These are phyloP conservation scores for Penicillium corylophilum DNA, from an alignment of 2,329 filamentous ascomycete genomes.

Conservation along the genomic window DNA sequence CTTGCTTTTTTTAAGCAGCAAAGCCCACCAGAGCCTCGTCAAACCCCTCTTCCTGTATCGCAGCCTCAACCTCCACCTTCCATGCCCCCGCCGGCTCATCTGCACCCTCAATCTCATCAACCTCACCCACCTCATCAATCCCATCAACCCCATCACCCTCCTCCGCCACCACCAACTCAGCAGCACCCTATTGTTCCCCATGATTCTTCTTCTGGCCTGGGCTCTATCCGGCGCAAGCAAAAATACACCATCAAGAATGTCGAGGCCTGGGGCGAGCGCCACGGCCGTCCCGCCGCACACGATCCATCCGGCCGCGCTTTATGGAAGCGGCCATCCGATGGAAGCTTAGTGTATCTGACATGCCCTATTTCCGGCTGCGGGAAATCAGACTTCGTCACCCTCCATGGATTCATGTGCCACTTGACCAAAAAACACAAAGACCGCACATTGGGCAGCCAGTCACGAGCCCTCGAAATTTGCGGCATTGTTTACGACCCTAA, in stretches of 20 bases:
- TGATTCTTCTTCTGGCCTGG: constrained; percentile 25
- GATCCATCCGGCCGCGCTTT: constrained; percentile 39
- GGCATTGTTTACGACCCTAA: constrained; percentile 40
- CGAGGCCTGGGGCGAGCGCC: constrained; percentile 43
- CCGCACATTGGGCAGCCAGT: constrained; percentile 41
- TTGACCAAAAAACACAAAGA: constrained; percentile 45
- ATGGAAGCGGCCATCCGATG: constrained; percentile 43
- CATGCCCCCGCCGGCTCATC: constrained; percentile 17
- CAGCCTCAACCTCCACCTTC: constrained; percentile 24
- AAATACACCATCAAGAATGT: constrained; percentile 46
- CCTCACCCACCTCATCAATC: constrained; percentile 1
- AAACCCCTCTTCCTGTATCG: constrained; percentile 27
- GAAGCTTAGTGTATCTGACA: constrained; percentile 39
- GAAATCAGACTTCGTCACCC: constrained; percentile 42
- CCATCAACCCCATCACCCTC: constrained; percentile 9
- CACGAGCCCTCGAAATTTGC: constrained; percentile 41
- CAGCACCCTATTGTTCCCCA: constrained; percentile 23
- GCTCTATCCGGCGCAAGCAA: constrained; percentile 39
- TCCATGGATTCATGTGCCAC: constrained; percentile 45
- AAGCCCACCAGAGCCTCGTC: constrained; percentile 39
- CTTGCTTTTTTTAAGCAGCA: constrained; percentile 45
- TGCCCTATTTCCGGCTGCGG: constrained; percentile 40
- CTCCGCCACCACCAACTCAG: constrained; percentile 11
- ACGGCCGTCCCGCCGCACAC: constrained; percentile 42
- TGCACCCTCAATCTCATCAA: constrained; percentile 22